Conservation (phyloP, 108 stramenopile genomes). For the Hondaea fermentalgiana region DNA sequence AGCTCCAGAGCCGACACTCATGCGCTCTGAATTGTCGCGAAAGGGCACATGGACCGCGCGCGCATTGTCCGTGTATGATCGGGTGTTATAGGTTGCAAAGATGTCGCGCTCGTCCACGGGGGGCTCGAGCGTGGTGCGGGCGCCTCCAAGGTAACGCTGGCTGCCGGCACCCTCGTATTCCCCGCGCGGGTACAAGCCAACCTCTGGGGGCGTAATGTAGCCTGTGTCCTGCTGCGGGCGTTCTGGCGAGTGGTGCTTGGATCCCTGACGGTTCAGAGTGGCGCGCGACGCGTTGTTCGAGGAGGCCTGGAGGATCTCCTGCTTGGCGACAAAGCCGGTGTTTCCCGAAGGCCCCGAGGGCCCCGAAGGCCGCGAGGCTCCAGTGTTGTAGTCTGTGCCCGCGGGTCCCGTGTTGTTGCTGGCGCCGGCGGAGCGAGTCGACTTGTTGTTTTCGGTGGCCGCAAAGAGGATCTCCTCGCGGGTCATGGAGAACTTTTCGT, state of each 20-base stretch:
- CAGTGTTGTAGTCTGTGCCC: not conserved
- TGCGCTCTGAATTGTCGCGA: not conserved
- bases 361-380: not conserved
- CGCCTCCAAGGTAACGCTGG: not conserved
- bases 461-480: not conserved
- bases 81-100: not conserved
- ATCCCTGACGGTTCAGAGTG: not conserved
- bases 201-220: not conserved
- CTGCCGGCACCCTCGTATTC: not conserved
- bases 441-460: not conserved
- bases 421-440: not conserved
- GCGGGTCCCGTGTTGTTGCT: not conserved
- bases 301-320: not conserved
- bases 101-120: not conserved
- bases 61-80: not conserved
- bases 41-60: not conserved
- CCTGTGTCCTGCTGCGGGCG: not conserved
- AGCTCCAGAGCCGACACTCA: not conserved
- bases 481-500: slow-evolving; percentile 9
- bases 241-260: not conserved
- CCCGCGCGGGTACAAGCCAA: not conserved
- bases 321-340: not conserved
- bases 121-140: not conserved
- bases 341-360: not conserved
- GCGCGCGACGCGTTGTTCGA: not conserved